Evolutionary conservation across 257 asterid species (phyloP), one percentile per base, ranked within the genome.

Genomic region (Salvia rosmarinus): DNA sequence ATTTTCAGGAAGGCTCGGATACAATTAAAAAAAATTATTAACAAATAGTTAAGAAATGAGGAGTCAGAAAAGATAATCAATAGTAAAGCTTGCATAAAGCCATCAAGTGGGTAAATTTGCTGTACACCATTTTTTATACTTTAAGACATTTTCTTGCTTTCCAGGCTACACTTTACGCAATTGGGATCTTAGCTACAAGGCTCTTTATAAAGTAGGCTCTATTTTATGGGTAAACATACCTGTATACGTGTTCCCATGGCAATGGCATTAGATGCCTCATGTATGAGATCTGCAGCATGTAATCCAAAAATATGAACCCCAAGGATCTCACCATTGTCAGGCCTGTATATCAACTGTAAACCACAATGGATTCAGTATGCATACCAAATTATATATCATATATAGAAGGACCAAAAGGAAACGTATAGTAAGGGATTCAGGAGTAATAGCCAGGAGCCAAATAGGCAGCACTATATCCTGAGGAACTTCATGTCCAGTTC

Each of bases 281-380:
- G 97, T 63, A 91, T 91, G 78, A 91, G 97, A 85, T 91, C 97
- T 58, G 97, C 97, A 17, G 97, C 97, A 75, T 91, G 97, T 88
- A 89, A 42, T 51, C 97, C 97, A 81, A 91, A 89, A 67, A 91
- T 89, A 74, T 91, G 97, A 77, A 91, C 97, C 76, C 97, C 97
- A 28, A 91, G 95, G 79, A 91, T 91, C 88, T 87, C 97, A 17
- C 97, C 97, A 74, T 81, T 89, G 81, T 91, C 97, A 28, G 95
- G 95, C 81, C 96, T 91, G 79, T 89, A 91, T 60, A 91, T 89
- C 82, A 91, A 75, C 97, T 91, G 93, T 83, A 85, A 25, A 71
- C 81, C 60, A 80, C 65, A 77, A 70, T 17, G 54, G 62, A 50
- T 81, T 79, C 59, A 72, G 75, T 58, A 64, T 17, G 77, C 35